A percentile compares a stretch with the other conserved stretches of the same genome.
phyloP scores from a whole-genome alignment of 164 flowering plant species.

The Buxus sempervirens region DNA sequence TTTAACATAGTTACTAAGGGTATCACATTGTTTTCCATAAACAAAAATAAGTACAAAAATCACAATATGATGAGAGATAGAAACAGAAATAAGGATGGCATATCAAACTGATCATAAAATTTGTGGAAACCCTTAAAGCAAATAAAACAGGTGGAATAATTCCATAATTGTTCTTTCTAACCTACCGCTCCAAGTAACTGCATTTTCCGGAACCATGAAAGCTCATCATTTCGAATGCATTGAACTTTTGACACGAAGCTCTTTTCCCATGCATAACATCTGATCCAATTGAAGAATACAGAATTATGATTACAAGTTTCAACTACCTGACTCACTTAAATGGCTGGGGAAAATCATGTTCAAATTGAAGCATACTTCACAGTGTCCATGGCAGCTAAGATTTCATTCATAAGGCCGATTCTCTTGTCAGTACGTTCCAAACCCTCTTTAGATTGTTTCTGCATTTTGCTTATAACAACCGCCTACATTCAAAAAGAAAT shows the following conservation, averaged over 20 bases:
- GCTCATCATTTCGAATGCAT: conserved; percentile 65
- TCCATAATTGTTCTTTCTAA: neutral
- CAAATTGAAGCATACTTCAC: conserved; percentile 40
- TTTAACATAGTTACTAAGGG: no score
- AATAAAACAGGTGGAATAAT: neutral
- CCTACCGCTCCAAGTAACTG: conserved; percentile 80
- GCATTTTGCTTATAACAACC: conserved; percentile 78
- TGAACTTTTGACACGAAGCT: conserved; percentile 87
- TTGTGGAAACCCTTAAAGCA: no score
- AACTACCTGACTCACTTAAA: neutral
- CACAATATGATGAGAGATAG: no score
- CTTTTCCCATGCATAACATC: conserved; percentile 98
- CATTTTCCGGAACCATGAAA: no score
- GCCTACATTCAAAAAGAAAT: conserved; percentile 48
- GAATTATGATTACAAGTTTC: conserved; percentile 8
- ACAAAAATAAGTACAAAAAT: no score
- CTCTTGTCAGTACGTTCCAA: conserved; percentile 94
- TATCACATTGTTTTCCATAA: no score
- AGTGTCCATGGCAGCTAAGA: no score
- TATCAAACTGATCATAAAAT: neutral
- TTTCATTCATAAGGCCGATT: no score
- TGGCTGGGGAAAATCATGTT: neutral
- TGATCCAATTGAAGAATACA: conserved; percentile 31
- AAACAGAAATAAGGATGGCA: no score
- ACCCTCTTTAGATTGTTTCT: conserved; percentile 80